phyloP scores from a whole-genome alignment of 1,284 basidiomycete species.

The Puccinia triticina region DNA sequence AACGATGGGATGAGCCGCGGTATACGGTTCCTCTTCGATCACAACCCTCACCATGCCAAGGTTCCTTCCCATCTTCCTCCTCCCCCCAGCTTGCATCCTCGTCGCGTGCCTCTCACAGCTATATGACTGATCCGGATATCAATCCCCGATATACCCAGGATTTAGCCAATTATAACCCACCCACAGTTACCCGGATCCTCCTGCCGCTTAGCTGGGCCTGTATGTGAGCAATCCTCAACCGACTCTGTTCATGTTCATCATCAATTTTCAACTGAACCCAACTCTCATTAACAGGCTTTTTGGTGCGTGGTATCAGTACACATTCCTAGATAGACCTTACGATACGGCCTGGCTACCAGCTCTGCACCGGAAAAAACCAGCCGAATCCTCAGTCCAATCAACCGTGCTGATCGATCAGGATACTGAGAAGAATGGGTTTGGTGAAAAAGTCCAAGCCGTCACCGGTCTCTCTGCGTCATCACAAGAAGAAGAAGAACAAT shows the following conservation, averaged over 20 bases:
- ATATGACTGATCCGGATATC: neutral
- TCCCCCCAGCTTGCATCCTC: neutral
- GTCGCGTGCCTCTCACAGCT: neutral
- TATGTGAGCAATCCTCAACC: slow-evolving; percentile 2
- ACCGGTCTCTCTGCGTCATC: slow-evolving; percentile 8
- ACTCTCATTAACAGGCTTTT: slow-evolving; percentile 2
- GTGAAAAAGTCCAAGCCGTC: neutral
- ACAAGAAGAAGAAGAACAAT: neutral
- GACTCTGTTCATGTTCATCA: neutral
- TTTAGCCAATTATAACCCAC: slow-evolving; percentile 31
- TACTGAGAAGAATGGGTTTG: neutral
- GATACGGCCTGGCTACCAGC: slow-evolving; percentile 3
- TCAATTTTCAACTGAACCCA: neutral
- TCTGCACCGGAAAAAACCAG: neutral
- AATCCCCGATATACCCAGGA: neutral
- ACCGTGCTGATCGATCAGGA: slow-evolving; percentile 13
- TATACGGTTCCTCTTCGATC: slow-evolving; percentile 33
- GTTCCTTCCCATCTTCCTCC: neutral
- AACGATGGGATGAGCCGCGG: slow-evolving; percentile 28
- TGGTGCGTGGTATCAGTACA: slow-evolving; percentile 3
- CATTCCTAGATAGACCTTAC: slow-evolving; percentile 9
- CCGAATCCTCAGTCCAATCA: neutral
- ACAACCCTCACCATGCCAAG: slow-evolving; percentile 28
- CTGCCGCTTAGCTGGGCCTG: slow-evolving; percentile 23
- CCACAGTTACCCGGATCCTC: slow-evolving; percentile 16